These are phyloP conservation scores for Colletotrichum sp. DNA, from an alignment of 2,329 filamentous ascomycete genomes.

Conservation along the genomic window DNA sequence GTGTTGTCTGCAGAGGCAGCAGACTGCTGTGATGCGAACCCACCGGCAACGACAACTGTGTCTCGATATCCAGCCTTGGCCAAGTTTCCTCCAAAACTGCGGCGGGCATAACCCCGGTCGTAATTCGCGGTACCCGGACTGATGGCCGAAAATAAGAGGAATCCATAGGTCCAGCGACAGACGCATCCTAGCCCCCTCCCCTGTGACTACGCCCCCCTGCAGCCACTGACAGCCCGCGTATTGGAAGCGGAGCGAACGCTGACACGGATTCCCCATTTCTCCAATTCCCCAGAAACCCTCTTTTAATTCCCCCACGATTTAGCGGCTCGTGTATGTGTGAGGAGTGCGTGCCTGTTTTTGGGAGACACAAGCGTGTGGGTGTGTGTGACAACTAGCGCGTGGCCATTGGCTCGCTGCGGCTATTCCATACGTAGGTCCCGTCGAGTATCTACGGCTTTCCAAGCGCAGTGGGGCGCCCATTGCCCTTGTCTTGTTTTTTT, in stretches of 20 bases:
- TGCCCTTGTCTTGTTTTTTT: neutral
- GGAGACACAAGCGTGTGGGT: neutral
- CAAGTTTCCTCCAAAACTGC: neutral
- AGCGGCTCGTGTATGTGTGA: neutral
- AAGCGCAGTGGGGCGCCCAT: neutral
- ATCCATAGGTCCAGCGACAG: neutral
- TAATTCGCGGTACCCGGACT: neutral
- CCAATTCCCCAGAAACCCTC: constrained; percentile 11
- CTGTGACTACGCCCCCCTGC: neutral
- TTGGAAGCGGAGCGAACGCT: neutral
- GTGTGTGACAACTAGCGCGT: neutral
- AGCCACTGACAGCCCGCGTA: neutral
- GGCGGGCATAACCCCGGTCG: constrained; percentile 1
- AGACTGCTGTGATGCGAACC: neutral
- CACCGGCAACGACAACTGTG: neutral
- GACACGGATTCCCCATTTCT: neutral
- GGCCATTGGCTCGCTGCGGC: neutral
- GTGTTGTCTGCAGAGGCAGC: neutral
- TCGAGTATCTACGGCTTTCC: constrained; percentile 1
- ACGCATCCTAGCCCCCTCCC: neutral
- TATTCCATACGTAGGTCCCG: neutral
- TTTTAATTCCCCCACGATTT: constrained; percentile 9
- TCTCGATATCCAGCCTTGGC: neutral
- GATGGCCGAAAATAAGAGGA: neutral
- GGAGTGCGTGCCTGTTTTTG: neutral